Percentiles rank a stretch among this genome's conserved stretches.
Conservation (phyloP, 2,329 filamentous ascomycete species). For the Dendrostoma leiphaemia region DNA sequence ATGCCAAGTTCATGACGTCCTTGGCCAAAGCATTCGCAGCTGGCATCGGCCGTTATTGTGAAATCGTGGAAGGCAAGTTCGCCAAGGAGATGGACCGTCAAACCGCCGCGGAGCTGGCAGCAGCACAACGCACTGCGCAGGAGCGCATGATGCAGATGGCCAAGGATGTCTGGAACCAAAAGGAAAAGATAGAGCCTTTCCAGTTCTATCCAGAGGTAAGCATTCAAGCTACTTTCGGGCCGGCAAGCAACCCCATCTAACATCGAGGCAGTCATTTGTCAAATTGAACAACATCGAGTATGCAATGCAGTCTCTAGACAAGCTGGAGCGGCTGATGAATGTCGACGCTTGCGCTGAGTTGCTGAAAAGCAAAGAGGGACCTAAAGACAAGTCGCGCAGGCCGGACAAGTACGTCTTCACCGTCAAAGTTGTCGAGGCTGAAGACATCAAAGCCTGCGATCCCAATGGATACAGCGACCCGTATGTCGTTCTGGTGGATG, state of each 20-base stretch:
- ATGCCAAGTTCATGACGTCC: conserved; percentile 96
- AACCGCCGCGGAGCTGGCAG: conserved; percentile 81
- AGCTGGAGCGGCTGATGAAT: conserved; percentile 84
- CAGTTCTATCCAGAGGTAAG: conserved; percentile 90
- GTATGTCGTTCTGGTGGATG: conserved; percentile 94
- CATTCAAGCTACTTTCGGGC: conserved; percentile 18
- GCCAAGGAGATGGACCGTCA: conserved; percentile 89
- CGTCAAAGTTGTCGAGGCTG: conserved; percentile 96
- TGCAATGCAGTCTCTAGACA: conserved; percentile 87
- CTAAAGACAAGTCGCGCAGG: conserved; percentile 60
- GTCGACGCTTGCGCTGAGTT: conserved; percentile 87
- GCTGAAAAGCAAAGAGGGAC: conserved; percentile 70
- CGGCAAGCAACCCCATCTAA: conserved; percentile 27
- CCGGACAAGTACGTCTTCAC: conserved; percentile 94
- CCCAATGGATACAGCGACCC: conserved; percentile 92
- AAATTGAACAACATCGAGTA: conserved; percentile 98
- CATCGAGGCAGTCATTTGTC: conserved; percentile 71
- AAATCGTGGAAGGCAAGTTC: conserved; percentile 83
- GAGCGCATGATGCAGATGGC: conserved; percentile 92
- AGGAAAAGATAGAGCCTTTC: conserved; percentile 93
- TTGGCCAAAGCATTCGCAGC: conserved; percentile 80
- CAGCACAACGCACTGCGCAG: conserved; percentile 75
- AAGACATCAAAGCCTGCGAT: conserved; percentile 97
- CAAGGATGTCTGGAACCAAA: conserved; percentile 88
- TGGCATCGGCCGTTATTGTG: conserved; percentile 86